A percentile compares a stretch with the other conserved stretches of the same genome.
phyloP scores from a whole-genome alignment of 768 basidiomycete species.

The Lactarius psammicola region DNA sequence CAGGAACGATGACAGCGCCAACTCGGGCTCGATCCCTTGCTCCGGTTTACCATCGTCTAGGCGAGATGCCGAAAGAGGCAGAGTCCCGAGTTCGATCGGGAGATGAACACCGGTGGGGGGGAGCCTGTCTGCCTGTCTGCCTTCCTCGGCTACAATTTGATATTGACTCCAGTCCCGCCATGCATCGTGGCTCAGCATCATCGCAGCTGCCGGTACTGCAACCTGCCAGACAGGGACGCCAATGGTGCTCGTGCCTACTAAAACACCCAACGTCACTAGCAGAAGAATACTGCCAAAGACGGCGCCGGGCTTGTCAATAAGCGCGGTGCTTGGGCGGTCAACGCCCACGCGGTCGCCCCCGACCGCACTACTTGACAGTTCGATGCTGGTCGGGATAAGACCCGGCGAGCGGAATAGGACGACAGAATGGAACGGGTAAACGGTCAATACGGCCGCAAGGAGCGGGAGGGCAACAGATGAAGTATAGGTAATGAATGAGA shows the following conservation, averaged over 20 bases:
- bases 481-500: constrained; percentile 77
- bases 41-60: constrained; percentile 3
- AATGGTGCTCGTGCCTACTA: constrained; percentile 74
- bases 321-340: constrained; percentile 51
- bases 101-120: neutral
- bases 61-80: constrained; percentile 2
- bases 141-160: neutral
- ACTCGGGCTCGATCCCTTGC: constrained; percentile 10
- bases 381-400: constrained; percentile 51
- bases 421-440: constrained; percentile 57
- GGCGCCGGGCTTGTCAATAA: constrained; percentile 74
- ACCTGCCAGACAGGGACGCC: constrained; percentile 82
- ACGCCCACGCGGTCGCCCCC: constrained; percentile 32
- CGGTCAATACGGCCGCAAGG: constrained; percentile 56
- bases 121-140: neutral
- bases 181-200: constrained; percentile 69
- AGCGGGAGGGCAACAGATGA: constrained; percentile 84
- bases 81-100: constrained; percentile 17
- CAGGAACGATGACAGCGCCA: constrained; percentile 18
- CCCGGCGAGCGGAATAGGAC: constrained; percentile 55
- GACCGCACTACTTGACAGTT: constrained; percentile 37
- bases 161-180: constrained; percentile 37
- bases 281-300: constrained; percentile 70
- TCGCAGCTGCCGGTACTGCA: constrained; percentile 72
- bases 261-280: constrained; percentile 61